Evolutionary conservation across 208 protist genomes (phyloP), one percentile per base, ranked within the genome.

Genomic region (Leishmania turanica): DNA sequence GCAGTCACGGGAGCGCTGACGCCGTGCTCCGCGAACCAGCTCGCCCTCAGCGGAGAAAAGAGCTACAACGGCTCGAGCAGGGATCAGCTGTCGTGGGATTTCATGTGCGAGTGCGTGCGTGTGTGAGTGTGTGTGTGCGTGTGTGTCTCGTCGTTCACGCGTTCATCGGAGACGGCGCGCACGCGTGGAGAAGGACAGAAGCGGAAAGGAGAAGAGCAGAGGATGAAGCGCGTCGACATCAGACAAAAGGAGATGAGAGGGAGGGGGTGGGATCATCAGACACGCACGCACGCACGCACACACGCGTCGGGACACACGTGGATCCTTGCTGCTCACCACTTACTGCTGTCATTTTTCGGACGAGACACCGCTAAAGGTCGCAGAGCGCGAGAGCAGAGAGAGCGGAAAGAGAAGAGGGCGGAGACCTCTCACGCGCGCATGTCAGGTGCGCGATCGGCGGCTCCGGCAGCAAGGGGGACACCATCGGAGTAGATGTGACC

Each of bases 341-440:
- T 34, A 24, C 8, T 3, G n/a, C 17, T 37, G 62, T 37, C 31
- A 0, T 37, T n/a, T 70, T 13, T 69, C 40, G 58, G 45, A 64
- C 5, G 40, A 45, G 13, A 53, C 2, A 42, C 4, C 1, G 42
- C 42, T 71, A 51, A 49, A 56, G 45, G 64, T 71, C 62, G 71
- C 71, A 75, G 49, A 75, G 71, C n/a, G 49, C 47, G 19, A 45
- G 49, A 62, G 71, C 71, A 62, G 71, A 58, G 47, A 75, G 71
- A 34, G 71, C 34, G 49, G 58, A 51, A 9, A 75, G 31, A 58
- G 71, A 49, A 49, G 40, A 75, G 17, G 71, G 51, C n/a, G 51
- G 17, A 6, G 27, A 62, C 49, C 27, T 21, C 15, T 58, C 49
- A 60, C 1, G 21, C 31, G 51, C 31, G 31, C 19, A 24, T 42